Percentiles rank a stretch among this genome's conserved stretches.
phyloP scores from a whole-genome alignment of 805 yeast genomes.

The Monosporozyma servazzii region DNA sequence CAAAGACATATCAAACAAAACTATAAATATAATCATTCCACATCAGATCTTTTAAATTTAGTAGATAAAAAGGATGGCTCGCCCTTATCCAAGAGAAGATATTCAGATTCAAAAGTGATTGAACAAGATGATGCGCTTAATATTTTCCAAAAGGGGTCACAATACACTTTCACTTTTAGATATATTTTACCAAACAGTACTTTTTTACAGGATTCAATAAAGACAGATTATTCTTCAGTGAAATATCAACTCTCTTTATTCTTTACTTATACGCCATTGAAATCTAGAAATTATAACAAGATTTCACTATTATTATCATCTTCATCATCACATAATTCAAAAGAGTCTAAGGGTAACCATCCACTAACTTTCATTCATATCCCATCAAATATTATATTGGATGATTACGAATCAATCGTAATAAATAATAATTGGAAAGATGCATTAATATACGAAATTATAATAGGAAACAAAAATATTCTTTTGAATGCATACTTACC shows the following conservation, averaged over 20 bases:
- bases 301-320: neutral
- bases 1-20: neutral
- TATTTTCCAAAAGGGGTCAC: constrained; percentile 66
- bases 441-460: constrained; percentile 76
- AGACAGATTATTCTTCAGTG: constrained; percentile 73
- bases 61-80: neutral
- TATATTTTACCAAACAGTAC: constrained; percentile 70
- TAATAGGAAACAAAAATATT: constrained; percentile 78
- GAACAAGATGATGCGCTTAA: constrained; percentile 9
- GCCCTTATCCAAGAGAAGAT: neutral
- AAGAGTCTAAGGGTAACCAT: neutral
- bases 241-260: constrained; percentile 54
- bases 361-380: constrained; percentile 63
- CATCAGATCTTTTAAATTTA: neutral
- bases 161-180: constrained; percentile 84
- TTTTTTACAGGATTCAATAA: constrained; percentile 56
- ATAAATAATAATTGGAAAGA: constrained; percentile 89
- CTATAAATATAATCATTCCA: neutral
- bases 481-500: constrained; percentile 78
- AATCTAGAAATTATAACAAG: neutral
- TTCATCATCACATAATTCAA: neutral
- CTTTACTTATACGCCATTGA: neutral
- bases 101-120: neutral
- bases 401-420: constrained; percentile 86
- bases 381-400: constrained; percentile 66